These are phyloP conservation scores for Phytophthora syringae DNA, from an alignment of 352 stramenopile genomes.

Conservation along the genomic window DNA sequence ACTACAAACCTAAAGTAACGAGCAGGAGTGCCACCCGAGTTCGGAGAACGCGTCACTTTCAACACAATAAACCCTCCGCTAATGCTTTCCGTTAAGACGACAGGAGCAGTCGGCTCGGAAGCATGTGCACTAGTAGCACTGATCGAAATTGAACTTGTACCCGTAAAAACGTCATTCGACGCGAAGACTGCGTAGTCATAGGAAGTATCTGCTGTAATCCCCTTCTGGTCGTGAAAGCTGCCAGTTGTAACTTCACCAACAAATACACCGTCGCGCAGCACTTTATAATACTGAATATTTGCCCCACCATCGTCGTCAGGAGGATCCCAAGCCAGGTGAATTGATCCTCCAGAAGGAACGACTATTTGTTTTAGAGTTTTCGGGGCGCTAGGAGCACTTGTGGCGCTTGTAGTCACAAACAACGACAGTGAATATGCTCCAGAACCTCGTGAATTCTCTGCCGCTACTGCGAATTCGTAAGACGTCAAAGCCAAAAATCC, in stretches of 20 bases:
- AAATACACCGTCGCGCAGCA: constrained; percentile 43
- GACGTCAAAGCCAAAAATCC: constrained; percentile 27
- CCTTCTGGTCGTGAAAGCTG: constrained; percentile 37
- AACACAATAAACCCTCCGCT: constrained; percentile 38
- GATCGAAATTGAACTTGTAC: constrained; percentile 13
- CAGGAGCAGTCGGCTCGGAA: constrained; percentile 26
- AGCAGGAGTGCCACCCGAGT: constrained; percentile 44
- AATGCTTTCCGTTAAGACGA: constrained; percentile 13
- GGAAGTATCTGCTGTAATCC: constrained; percentile 26
- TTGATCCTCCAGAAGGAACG: constrained; percentile 45
- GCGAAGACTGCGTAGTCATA: constrained; percentile 57
- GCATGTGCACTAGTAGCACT: constrained; percentile 21
- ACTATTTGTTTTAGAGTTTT: constrained; percentile 40
- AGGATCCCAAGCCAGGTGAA: constrained; percentile 47
- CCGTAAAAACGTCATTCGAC: constrained; percentile 29
- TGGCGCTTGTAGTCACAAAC: constrained; percentile 28
- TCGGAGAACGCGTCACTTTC: constrained; percentile 23
- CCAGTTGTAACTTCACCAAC: constrained; percentile 12
- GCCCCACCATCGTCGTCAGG: constrained; percentile 49
- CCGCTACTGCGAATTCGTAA: constrained; percentile 51
- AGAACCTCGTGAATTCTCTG: constrained; percentile 42
- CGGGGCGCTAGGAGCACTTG: constrained; percentile 38
- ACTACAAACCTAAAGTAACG: constrained; percentile 29
- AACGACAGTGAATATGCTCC: constrained; percentile 47
- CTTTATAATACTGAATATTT: constrained; percentile 42